Evolutionary conservation across 2,329 filamentous ascomycete species (phyloP), one percentile per base, ranked within the genome.

Genomic region (Hypomyces rosellus): DNA sequence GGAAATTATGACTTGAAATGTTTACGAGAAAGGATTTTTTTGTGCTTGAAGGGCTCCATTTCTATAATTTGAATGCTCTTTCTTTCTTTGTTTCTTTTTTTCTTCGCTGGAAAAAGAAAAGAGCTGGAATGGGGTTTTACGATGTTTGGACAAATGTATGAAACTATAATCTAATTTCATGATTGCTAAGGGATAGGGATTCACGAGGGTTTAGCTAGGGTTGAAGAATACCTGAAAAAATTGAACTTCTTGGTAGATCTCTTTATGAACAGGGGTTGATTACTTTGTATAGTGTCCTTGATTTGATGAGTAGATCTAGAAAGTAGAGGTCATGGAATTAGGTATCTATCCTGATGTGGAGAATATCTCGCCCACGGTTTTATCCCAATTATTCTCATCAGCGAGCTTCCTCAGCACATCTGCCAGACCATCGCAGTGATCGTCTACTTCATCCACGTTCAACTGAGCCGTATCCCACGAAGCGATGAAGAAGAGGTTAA

Each of bases 381-480:
- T 62, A 4, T 61, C 37, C 65, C 63, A 64, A 46, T 66, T 67
- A 0, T 34, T 37, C 41, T 61, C 52, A 16, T 57, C 54, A 0
- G 55, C 59, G 6, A 69, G 38, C 22, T 51, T 57, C 42, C 66
- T 56, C 62, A 69, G 58, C 1, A 66, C 58, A 14, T 62, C 59
- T 3, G 62, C 61, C 45, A 69, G 53, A 1, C 16, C 25, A 8
- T 68, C 62, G 15, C 65, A 69, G 47, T 63, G 54, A 1, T 37
- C 53, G 18, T 69, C 63, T 0, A 69, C 55, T 42, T 70, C 61
- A 9, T 45, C 51, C 3, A 58, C 59, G 25, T 63, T 67, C 62
- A 70, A 58, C 57, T 70, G 68, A 2, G 68, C 66, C n/a, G 68
- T 70, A 40, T 70, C 68, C 68, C 68, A 69, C 1, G 67, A 68